Evolutionary conservation across 2,329 filamentous ascomycete genomes (phyloP), one percentile per base, ranked within the genome.

Genomic region (Paraphaeosphaeria sporulosa): DNA sequence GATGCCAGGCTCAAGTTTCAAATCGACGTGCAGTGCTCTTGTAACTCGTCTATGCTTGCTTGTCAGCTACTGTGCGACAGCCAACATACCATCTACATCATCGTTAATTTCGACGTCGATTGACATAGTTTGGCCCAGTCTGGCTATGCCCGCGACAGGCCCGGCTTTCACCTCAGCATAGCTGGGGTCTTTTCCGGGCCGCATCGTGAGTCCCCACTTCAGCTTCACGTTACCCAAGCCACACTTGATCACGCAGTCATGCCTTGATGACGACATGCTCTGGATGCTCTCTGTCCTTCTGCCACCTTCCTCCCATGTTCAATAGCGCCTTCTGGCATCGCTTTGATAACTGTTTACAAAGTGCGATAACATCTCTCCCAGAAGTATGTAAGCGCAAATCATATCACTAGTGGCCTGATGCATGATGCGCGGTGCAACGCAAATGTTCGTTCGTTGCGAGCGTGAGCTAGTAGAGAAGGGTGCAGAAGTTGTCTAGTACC

Each of bases 181-280:
- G 27, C 48, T 50, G 48, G 48, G 30, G 17, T 21, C 32, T 38
- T n/a, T 38, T 4, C 30, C 48, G 48, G 48, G 48, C 48, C 48
- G 48, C n/a, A 36, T 50, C 48, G 48, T 38, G 21, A 36, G 25
- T 44, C 40, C 25, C 55, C 47, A 25, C 42, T 12, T 19, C 30
- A 42, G 25, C 25, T 32, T 56, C 52, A 47, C 10, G 34, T 55
- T 46, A 38, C 50, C 57, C 23, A 52, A 56, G 46, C 51, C 51
- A 38, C 43, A 27, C 40, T 27, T 30, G 52, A 23, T 40, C 30
- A 51, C 38, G 21, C 27, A 32, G 19, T 23, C 23, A 51, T 50
- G 48, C 30, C 54, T n/a, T 42, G 54, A 53, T 57, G 58, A 57
- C 46, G 57, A 50, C 55, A 58, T 53, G 38, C 32, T 23, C 52